phyloP scores from a whole-genome alignment of 2,329 filamentous ascomycete genomes.

The Claviceps sp. region DNA sequence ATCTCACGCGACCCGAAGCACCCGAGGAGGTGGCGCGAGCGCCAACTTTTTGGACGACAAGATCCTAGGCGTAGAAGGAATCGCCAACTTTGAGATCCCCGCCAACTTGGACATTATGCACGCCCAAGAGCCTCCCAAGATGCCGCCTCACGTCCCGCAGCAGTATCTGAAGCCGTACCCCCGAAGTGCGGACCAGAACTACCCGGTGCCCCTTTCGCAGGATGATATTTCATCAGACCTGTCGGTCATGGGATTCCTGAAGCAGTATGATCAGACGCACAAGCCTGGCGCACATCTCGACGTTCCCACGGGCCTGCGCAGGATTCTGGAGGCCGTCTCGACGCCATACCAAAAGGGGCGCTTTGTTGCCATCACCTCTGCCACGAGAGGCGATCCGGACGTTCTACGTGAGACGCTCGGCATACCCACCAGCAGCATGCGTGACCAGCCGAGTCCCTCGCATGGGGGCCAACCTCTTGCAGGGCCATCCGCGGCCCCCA shows the following conservation, averaged over 20 bases:
- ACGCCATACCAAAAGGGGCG: constrained; percentile 32
- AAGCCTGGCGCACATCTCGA: constrained; percentile 44
- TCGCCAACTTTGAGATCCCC: constrained; percentile 45
- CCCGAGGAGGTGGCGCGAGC: constrained; percentile 33
- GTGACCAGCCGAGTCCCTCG: constrained; percentile 25
- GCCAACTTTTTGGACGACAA: constrained; percentile 45
- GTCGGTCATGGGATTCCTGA: constrained; percentile 43
- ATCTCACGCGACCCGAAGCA: constrained; percentile 52
- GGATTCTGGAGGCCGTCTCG: constrained; percentile 41
- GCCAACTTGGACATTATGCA: constrained; percentile 44
- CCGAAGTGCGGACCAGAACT: constrained; percentile 41
- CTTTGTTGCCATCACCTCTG: constrained; percentile 35
- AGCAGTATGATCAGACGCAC: constrained; percentile 40
- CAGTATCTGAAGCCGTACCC: constrained; percentile 47
- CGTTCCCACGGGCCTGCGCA: constrained; percentile 37
- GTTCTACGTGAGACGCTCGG: constrained; percentile 36
- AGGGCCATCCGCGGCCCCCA: constrained; percentile 25
- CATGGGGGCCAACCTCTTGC: constrained; percentile 7
- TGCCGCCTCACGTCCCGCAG: constrained; percentile 42
- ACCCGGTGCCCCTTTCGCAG: constrained; percentile 33
- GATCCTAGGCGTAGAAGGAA: constrained; percentile 44
- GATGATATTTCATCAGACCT: constrained; percentile 43
- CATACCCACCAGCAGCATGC: constrained; percentile 28
- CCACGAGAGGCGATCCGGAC: constrained; percentile 34
- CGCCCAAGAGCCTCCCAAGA: constrained; percentile 40